Evolutionary conservation across 2,329 filamentous ascomycete species (phyloP), one percentile per base, ranked within the genome.

Genomic region (Ploettnerulaceae sp.): DNA sequence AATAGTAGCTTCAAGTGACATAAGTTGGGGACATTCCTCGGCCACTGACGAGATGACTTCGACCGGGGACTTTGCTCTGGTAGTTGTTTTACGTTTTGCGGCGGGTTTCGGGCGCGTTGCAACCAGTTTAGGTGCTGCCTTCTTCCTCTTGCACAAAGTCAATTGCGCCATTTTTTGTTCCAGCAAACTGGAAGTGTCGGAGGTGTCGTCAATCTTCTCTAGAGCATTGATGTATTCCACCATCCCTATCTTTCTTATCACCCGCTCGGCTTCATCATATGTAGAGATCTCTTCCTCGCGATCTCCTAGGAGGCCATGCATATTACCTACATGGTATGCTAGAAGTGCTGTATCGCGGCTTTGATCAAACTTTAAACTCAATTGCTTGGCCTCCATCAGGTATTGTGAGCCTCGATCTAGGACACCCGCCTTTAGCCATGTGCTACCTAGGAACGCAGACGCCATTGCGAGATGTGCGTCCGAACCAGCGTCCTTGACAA

Each of bases 401-500:
- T 76, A 66, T 18, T 75, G 69, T 1, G 74, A 66, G 1, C 84
- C 78, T 49, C 79, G 77, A 1, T 77, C 69, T 2, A 81, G 64
- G 42, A 80, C 72, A 17, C 77, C 76, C n/a, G 77, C 77, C 49
- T 72, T 75, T 37, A 76, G 65, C 49, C 72, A 76, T n/a, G 80
- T 66, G 2, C 70, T 73, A 1, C 75, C 77, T 11, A 75, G 68
- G 72, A 77, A 77, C 4, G 72, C 69, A 3, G 74, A 70, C 6
- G 74, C 74, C 52, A 79, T 72, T 0, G 76, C 73, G 32, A 71
- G 66, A 57, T 77, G 76, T 3, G 44, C 41, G 29, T 61, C 51
- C 21, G 61, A 61, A 15, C 55, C 49, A 7, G 59, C 50, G 15
- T 57, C 49, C 25, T 59, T 55, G 15, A 87, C 87, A 49, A 95